Percentiles rank a stretch among this genome's conserved stretches.
Conservation (phyloP, 106 monocot genomes). For the Ottelia alismoides region DNA sequence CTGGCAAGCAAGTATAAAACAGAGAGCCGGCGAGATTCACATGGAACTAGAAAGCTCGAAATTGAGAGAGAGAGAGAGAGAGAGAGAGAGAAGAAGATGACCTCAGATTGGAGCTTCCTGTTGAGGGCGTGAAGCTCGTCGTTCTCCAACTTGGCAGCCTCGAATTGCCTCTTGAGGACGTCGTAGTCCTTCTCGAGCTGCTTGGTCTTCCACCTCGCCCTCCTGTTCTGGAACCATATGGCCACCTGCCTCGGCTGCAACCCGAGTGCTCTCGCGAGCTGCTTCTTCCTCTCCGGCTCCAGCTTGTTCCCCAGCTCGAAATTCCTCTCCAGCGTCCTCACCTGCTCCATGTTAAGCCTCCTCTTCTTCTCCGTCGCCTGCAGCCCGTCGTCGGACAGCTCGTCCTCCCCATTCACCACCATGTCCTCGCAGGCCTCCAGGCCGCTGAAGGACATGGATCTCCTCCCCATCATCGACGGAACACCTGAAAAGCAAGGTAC, state of each 20-base stretch:
- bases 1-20: too few species aligned
- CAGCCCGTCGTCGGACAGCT: constrained; percentile 68
- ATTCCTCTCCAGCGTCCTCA: constrained; percentile 76
- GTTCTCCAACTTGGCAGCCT: constrained; percentile 50
- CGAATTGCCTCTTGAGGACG: constrained; percentile 59
- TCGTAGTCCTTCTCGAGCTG: constrained; percentile 83
- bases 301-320: constrained; percentile 88
- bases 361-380: constrained; percentile 59
- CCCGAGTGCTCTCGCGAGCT: constrained; percentile 61
- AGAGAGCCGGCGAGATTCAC: too few species aligned
- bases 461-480: constrained; percentile 36
- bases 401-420: constrained; percentile 68
- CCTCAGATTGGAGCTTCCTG: constrained; percentile 81
- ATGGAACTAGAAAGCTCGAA: too few species aligned
- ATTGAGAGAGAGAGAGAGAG: too few species aligned
- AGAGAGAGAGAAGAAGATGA: too few species aligned
- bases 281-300: constrained; percentile 84
- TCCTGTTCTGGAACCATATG: constrained; percentile 88
- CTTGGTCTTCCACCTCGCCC: constrained; percentile 94
- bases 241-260: constrained; percentile 84
- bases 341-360: constrained; percentile 88
- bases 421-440: constrained; percentile 14
- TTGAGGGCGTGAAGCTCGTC: constrained; percentile 57
- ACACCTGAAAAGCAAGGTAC: too few species aligned
- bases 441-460: constrained; percentile 46